Evolutionary conservation across 225 moss, liverwort and hornwort genomes (phyloP).

Genomic region (Asterella californica): DNA sequence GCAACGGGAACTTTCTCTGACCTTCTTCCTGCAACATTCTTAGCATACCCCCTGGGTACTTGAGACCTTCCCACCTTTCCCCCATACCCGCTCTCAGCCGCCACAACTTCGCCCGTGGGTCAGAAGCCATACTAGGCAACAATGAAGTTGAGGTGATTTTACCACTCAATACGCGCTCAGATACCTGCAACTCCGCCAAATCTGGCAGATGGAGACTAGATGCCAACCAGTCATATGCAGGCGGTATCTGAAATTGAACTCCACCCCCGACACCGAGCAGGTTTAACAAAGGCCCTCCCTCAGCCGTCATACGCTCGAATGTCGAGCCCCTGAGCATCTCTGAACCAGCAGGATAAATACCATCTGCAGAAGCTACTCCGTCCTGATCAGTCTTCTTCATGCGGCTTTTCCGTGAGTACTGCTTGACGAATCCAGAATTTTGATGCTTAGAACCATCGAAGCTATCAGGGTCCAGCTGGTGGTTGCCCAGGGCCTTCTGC

Average conservation of each 20-base stretch:
- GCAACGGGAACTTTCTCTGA: conserved; percentile 24
- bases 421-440: conserved; percentile 27
- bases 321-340: conserved; percentile 16
- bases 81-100: conserved; percentile 56
- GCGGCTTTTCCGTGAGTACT: conserved; percentile 38
- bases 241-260: conserved; percentile 63
- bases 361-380: conserved; percentile 14
- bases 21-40: conserved; percentile 37
- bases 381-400: conserved; percentile 27
- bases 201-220: conserved; percentile 57
- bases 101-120: conserved; percentile 73
- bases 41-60: conserved; percentile 33
- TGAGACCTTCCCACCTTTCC: conserved; percentile 35
- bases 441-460: conserved; percentile 18
- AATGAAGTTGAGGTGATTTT: conserved; percentile 69
- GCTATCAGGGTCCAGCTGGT: conserved; percentile 23
- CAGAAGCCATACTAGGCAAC: conserved; percentile 72
- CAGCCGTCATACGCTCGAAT: conserved; percentile 29
- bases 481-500: conserved; percentile 7
- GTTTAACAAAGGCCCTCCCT: conserved; percentile 22
- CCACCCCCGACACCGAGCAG: conserved; percentile 57
- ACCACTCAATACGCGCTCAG: conserved; percentile 64
- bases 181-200: conserved; percentile 59
- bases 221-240: conserved; percentile 60
- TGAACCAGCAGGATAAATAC: conserved; percentile 7